These are phyloP conservation scores for Candida tunisiensis DNA, from an alignment of 1,139 yeast genomes.

Conservation along the genomic window DNA sequence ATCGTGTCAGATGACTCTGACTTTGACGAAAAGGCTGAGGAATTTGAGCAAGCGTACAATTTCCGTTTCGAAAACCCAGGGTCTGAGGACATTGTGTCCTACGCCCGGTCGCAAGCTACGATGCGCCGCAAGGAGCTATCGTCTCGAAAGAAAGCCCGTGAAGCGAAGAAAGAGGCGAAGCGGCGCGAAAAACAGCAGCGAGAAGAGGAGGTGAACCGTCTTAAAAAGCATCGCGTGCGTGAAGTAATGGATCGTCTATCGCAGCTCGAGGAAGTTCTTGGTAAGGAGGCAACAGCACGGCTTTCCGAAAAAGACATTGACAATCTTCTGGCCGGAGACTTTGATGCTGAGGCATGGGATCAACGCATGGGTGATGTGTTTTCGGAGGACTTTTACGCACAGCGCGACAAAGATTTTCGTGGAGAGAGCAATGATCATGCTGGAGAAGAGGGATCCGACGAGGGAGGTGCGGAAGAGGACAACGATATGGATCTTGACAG, in stretches of 20 bases:
- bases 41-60: constrained; percentile 83
- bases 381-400: constrained; percentile 25
- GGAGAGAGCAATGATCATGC: constrained; percentile 8
- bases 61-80: constrained; percentile 89
- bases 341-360: constrained; percentile 90
- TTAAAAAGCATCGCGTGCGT: constrained; percentile 60
- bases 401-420: constrained; percentile 16
- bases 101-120: constrained; percentile 92
- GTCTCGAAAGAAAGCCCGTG: constrained; percentile 71
- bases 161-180: constrained; percentile 41
- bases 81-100: constrained; percentile 84
- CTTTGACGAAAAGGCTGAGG: constrained; percentile 83
- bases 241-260: constrained; percentile 63
- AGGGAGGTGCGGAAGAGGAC: constrained; percentile 13
- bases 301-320: constrained; percentile 41
- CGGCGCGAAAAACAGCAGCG: constrained; percentile 35
- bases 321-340: constrained; percentile 76
- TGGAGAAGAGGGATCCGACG: constrained; percentile 15
- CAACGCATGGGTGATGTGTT: constrained; percentile 69
- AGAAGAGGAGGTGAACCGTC: constrained; percentile 48
- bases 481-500: no score
- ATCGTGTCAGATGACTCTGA: constrained; percentile 58
- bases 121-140: constrained; percentile 65
- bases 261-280: constrained; percentile 69
- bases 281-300: constrained; percentile 48